Evolutionary conservation across 352 stramenopile species (phyloP).

Genomic region (Pythium apleroticum): DNA sequence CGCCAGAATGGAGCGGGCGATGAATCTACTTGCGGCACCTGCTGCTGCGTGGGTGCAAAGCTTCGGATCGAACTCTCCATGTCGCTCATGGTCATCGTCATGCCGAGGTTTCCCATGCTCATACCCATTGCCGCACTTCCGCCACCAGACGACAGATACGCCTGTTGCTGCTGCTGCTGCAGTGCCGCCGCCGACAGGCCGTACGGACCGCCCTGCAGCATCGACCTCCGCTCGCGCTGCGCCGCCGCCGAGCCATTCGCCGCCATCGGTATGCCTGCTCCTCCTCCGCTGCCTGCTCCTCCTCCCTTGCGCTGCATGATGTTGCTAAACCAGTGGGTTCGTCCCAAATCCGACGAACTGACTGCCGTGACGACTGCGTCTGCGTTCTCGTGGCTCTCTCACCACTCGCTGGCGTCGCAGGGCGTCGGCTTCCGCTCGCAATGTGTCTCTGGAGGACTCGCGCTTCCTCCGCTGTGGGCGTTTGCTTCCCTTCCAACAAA

Average conservation of each 20-base stretch:
- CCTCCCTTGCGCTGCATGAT: conserved; percentile 3
- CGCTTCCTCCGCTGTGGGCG: background rate
- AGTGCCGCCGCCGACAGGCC: background rate
- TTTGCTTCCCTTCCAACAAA: background rate
- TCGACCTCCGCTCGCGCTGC: conserved; percentile 8
- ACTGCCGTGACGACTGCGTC: background rate
- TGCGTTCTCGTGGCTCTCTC: background rate
- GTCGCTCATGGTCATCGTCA: conserved; percentile 30
- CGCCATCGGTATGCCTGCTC: background rate
- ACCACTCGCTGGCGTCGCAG: background rate
- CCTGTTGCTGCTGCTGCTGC: conserved; percentile 12
- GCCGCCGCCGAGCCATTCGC: conserved; percentile 2
- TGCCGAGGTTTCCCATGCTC: conserved; percentile 23
- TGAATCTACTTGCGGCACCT: conserved; percentile 7
- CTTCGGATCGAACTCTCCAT: conserved; percentile 24
- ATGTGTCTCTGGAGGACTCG: background rate
- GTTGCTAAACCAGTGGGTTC: conserved; percentile 2
- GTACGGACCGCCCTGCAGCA: conserved; percentile 11
- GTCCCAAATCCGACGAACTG: background rate
- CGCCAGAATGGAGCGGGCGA: conserved; percentile 22
- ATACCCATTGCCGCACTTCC: conserved; percentile 11
- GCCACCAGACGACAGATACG: conserved; percentile 6
- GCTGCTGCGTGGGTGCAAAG: conserved; percentile 18
- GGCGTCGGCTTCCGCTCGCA: background rate
- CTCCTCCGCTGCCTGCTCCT: background rate